These are phyloP conservation scores for Penicillium soppii DNA, from an alignment of 495 filamentous ascomycete species.

Conservation along the genomic window DNA sequence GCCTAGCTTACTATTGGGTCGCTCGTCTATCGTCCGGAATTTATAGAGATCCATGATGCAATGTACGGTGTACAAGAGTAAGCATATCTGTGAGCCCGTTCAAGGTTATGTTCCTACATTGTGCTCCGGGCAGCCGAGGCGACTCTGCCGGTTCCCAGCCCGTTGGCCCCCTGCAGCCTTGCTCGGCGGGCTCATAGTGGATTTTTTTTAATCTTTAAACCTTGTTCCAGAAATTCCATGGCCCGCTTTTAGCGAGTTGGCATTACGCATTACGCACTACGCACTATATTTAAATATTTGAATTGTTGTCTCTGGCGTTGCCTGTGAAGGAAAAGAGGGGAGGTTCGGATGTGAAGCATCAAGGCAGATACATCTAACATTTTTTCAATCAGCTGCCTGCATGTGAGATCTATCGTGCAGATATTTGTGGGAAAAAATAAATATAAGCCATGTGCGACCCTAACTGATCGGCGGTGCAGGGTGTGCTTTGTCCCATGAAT, in stretches of 20 bases:
- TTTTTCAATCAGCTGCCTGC: conserved; percentile 4
- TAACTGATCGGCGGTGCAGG: conserved; percentile 30
- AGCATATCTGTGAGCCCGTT: conserved; percentile 2
- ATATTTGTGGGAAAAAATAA: conserved; percentile 4
- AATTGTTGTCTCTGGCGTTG: not conserved
- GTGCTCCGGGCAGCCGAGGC: too few relatives aligned
- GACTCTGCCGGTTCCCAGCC: conserved; percentile 10
- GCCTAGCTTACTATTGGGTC: too few relatives aligned
- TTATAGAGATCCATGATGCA: not conserved
- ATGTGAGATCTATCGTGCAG: conserved; percentile 9
- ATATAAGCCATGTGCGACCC: conserved; percentile 27
- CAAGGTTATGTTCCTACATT: conserved; percentile 22
- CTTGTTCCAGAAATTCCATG: conserved; percentile 11
- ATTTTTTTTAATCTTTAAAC: conserved; percentile 6
- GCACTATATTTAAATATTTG: not conserved
- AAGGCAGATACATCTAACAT: not conserved
- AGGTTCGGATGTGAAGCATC: not conserved
- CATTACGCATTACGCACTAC: not conserved
- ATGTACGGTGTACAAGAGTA: not conserved
- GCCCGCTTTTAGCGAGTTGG: conserved; percentile 1
- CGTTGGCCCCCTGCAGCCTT: conserved; percentile 13
- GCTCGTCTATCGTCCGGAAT: too few relatives aligned
- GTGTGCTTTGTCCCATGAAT: conserved; percentile 8
- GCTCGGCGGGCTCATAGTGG: not conserved
- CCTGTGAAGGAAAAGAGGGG: not conserved